These are phyloP conservation scores for Infundibulicybe gibba DNA, from an alignment of 768 basidiomycete species.

Conservation along the genomic window DNA sequence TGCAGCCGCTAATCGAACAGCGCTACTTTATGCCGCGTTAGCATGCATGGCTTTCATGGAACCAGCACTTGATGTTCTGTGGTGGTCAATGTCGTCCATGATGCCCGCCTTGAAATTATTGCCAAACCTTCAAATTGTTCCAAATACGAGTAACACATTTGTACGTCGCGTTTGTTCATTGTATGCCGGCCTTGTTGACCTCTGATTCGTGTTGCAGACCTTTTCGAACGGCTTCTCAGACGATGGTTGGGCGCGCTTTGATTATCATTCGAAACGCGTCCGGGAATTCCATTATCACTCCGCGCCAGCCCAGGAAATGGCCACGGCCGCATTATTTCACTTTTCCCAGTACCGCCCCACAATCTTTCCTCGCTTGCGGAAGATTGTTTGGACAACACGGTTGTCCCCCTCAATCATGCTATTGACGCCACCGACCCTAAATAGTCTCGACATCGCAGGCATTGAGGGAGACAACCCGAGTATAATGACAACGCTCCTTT, in stretches of 20 bases:
- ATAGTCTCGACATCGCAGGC: too few relatives aligned
- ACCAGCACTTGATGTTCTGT: constrained; percentile 4
- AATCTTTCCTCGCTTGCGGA: too few relatives aligned
- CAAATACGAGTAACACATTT: not conserved
- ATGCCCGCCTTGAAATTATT: constrained; percentile 7
- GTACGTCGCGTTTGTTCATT: not conserved
- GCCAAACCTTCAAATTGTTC: not conserved
- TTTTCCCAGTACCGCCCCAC: too few relatives aligned
- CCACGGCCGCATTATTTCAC: too few relatives aligned
- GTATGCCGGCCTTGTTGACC: not conserved
- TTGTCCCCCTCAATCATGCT: too few relatives aligned
- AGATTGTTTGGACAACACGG: too few relatives aligned
- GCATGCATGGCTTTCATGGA: constrained; percentile 4
- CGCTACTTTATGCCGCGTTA: not conserved
- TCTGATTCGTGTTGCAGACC: not conserved
- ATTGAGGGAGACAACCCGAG: too few relatives aligned
- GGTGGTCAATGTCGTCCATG: constrained; percentile 2
- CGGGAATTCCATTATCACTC: not conserved
- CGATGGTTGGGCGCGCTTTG: not conserved
- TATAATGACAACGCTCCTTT: too few relatives aligned
- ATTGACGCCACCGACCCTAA: too few relatives aligned
- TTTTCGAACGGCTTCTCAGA: not conserved
- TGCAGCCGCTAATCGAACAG: not conserved
- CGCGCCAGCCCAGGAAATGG: too few relatives aligned
- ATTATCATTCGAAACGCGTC: constrained; percentile 3